Conservation (phyloP, 345 rosid species). For the Streptanthus diversifolius region DNA sequence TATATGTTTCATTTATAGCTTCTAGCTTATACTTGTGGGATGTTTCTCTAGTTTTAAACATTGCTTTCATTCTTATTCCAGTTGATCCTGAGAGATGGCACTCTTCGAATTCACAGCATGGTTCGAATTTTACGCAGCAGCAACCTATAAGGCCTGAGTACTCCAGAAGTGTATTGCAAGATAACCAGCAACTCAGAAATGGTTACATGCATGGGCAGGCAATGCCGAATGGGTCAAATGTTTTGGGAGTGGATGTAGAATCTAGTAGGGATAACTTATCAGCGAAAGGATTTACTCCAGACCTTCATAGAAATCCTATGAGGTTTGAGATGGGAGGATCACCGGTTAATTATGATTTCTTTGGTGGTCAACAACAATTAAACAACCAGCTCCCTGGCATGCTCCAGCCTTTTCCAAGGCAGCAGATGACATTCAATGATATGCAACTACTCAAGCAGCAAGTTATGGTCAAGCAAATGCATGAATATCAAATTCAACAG, state of each 20-base stretch:
- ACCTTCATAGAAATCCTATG: conserved; percentile 42
- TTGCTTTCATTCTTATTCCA: conserved; percentile 37
- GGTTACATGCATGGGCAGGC: conserved; percentile 63
- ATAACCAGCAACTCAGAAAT: conserved; percentile 50
- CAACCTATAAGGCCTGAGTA: conserved; percentile 48
- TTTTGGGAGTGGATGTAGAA: conserved; percentile 61
- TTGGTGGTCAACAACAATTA: conserved; percentile 64
- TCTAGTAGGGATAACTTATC: conserved; percentile 46
- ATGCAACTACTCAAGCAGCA: conserved; percentile 80
- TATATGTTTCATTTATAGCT: background rate
- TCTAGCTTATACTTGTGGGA: conserved; percentile 1
- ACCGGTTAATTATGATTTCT: conserved; percentile 65
- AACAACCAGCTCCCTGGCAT: conserved; percentile 55
- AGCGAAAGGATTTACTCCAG: conserved; percentile 53
- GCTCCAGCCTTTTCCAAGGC: conserved; percentile 65
- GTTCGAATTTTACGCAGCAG: conserved; percentile 48
- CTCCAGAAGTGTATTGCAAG: conserved; percentile 53
- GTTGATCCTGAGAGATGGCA: conserved; percentile 64
- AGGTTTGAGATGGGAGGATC: conserved; percentile 56
- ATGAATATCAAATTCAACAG: conserved; percentile 73
- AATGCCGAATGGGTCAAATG: conserved; percentile 56
- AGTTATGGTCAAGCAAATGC: conserved; percentile 65
- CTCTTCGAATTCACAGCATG: conserved; percentile 55
- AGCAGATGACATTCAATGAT: conserved; percentile 63
- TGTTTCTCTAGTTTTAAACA: conserved; percentile 6